Base-by-base conservation (phyloP, 495 filamentous ascomycete genomes). In the Tuber magnatum region DNA sequence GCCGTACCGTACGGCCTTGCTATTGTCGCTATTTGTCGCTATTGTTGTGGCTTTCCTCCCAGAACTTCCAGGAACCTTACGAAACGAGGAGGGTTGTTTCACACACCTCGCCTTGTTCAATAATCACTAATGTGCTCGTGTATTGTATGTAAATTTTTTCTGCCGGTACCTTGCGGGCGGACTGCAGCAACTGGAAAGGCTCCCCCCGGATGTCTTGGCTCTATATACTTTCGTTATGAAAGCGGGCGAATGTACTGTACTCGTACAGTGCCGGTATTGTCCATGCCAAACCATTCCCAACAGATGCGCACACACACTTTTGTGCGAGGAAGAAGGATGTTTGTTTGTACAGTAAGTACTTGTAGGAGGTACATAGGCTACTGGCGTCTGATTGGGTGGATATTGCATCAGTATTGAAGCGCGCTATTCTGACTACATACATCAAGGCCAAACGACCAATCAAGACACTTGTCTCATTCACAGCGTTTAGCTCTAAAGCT, bases 21-120 rank as follows among this genome's bases (percentile, higher is more conserved):
- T 51, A 24, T 24, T 51, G 51, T n/a, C 28, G 3, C 14, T 28
- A n/a, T n/a, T n/a, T n/a, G n/a, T n/a, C n/a, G n/a, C n/a, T n/a
- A n/a, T 18, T 65, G 56, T 28, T 65, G 56, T 24, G 56, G 28
- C 3, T 65, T 28, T 28, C 56, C 32, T 56, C 48, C 48, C 18
- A 35, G 56, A 18, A 35, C 28, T 18, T 65, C 56, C 14, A 20
- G 56, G 56, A 65, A 35, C n/a, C 56, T 65, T 35, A 65, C 56
- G 56, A 65, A 65, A 65, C 56, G 28, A 28, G 56, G 56, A 65
- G 56, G 32, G 28, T 32, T 65, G 56, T 65, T 65, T 65, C 56
- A 65, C 56, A 65, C 56, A 35, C 51, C 51, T 10, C 9, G 10
- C n/a, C 56, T 65, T 20, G 56, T 28, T 65, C 28, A 65, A 65